phyloP scores from a whole-genome alignment of 164 flowering plant species.

The Tinospora cordifolia region DNA sequence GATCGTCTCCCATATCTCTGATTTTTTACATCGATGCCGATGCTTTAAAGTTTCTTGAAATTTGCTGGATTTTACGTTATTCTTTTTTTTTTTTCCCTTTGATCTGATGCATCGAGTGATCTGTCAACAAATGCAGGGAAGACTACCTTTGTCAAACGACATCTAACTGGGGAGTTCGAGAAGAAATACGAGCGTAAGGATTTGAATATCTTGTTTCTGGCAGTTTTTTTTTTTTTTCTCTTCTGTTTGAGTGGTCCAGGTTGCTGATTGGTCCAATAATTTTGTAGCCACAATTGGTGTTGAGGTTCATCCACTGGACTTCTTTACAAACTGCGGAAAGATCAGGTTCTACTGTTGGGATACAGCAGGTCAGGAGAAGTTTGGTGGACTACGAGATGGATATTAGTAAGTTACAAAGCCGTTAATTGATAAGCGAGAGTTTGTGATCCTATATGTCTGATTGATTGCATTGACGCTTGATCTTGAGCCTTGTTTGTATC shows the following conservation, averaged over 20 bases:
- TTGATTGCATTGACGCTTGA: too few species aligned
- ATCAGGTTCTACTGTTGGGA: slow-evolving; percentile 69
- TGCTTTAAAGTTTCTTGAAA: not conserved
- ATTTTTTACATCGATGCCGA: not conserved
- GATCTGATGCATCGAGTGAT: not conserved
- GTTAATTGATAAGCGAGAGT: not conserved
- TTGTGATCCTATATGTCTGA: too few species aligned
- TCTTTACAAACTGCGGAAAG: slow-evolving; percentile 55
- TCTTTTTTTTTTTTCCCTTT: not conserved
- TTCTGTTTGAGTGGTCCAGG: not conserved
- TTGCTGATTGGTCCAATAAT: not conserved
- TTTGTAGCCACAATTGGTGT: slow-evolving; percentile 54
- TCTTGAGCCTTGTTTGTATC: too few species aligned
- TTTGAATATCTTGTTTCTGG: not conserved
- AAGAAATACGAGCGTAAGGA: slow-evolving; percentile 32
- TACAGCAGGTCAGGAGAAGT: slow-evolving; percentile 68
- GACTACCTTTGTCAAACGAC: slow-evolving; percentile 37
- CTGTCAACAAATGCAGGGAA: slow-evolving; percentile 20
- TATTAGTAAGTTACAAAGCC: slow-evolving; percentile 41
- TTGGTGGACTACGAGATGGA: slow-evolving; percentile 66
- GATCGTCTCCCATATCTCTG: not conserved
- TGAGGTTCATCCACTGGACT: slow-evolving; percentile 64
- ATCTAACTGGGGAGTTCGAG: slow-evolving; percentile 37
- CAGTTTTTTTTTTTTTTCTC: not conserved
- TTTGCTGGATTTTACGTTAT: not conserved